A percentile compares a stretch with the other conserved stretches of the same genome.
These are phyloP conservation scores for Castanopsis chinensis DNA, from an alignment of 306 rosid genomes.

Conservation along the genomic window DNA sequence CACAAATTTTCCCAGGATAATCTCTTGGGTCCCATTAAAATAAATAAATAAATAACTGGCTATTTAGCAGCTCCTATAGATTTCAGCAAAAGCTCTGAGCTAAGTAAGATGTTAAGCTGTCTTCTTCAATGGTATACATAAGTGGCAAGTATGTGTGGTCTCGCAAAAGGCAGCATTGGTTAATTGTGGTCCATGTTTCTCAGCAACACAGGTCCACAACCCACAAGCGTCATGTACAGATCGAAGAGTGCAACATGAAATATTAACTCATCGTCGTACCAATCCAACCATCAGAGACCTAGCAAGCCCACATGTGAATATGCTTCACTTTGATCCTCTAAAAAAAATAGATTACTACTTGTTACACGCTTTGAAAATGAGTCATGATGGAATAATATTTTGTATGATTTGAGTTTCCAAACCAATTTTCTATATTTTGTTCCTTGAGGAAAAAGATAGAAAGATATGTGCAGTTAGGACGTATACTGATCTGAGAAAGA, in stretches of 20 bases:
- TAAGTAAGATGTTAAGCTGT: conserved; percentile 42
- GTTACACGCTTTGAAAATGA: too few relatives aligned
- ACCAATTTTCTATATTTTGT: too few relatives aligned
- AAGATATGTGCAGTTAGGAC: too few relatives aligned
- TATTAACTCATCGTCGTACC: not conserved
- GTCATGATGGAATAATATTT: too few relatives aligned
- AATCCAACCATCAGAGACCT: not conserved
- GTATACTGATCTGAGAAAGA: too few relatives aligned
- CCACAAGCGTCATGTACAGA: conserved; percentile 46
- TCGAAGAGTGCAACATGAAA: not conserved
- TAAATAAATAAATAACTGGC: not conserved
- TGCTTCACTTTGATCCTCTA: too few relatives aligned
- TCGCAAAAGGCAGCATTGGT: conserved; percentile 50
- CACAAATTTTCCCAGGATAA: not conserved
- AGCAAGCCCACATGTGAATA: not conserved
- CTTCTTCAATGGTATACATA: conserved; percentile 43
- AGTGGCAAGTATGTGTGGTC: conserved; percentile 75
- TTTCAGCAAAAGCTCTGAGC: not conserved
- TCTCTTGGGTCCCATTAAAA: not conserved
- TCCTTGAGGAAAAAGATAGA: too few relatives aligned
- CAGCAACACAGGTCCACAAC: conserved; percentile 36
- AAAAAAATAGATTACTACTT: too few relatives aligned
- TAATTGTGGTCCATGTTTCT: conserved; percentile 50
- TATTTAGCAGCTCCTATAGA: not conserved
- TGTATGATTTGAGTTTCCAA: too few relatives aligned